Base-by-base conservation (phyloP, 352 stramenopile species). In the Pythium aristosporum region DNA sequence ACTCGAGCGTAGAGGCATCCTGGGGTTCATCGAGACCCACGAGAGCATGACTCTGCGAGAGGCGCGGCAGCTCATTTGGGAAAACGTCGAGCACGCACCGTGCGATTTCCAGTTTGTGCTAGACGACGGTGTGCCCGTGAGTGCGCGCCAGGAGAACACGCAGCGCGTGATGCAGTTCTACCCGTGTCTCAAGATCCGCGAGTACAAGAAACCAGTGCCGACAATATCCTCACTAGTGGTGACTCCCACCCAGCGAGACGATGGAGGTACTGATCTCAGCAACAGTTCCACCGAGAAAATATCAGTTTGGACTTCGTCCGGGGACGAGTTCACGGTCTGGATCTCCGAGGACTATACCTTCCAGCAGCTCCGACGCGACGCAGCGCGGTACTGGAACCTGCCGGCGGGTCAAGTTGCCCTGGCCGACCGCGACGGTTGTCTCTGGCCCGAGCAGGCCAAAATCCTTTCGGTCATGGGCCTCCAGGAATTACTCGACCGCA, bases 361-460 rank as follows among this genome's bases (percentile, higher is more conserved):
- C 56, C 75, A 87, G 56, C 82, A 91, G 60, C 71, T 93, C 6
- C 81, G 82, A 6, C 73, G 72, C 3, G 85, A 93, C 53, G 77
- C 82, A 4, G 79, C 80, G 39, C 74, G 77, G 28, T 93, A 91
- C 61, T 93, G 80, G 80, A 85, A 83, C 53, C 63, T 91, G 10
- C 70, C 74, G 25, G 47, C 73, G 4, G 32, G 50, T 0, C 71
- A 86, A 23, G 78, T 86, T 5, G 76, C 67, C 6, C 46, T 93
- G 34, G 71, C 69, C 4, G 85, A 93, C 36, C 65, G 65, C 20
- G 81, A 88, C 6, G 85, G 82, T 3, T 91, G 82, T 55, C 69
- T 90, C 41, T 93, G 85, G 82, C 85, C 85, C 2, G 84, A 92
- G 21, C 79, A 92, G 56, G 84, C 84, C n/a, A 74, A 68, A 23